Base-by-base conservation (phyloP, 805 yeast species). In the Wickerhamiella shivajii region DNA sequence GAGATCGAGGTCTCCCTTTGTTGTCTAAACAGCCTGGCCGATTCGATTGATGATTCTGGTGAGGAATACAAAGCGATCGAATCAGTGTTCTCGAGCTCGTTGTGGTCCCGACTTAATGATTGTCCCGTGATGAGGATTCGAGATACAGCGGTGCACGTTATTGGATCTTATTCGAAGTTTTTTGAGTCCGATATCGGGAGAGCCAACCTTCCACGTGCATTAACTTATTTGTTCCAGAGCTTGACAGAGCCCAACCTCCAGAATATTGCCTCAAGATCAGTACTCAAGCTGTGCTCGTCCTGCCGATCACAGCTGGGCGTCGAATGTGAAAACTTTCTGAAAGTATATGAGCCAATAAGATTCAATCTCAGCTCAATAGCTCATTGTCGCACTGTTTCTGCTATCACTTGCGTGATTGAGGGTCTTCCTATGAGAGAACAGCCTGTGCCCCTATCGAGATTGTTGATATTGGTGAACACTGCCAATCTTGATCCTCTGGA, bases 1-100 rank as follows among this genome's bases (percentile, higher is more conserved):
- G 69, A 66, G 29, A 52, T 74, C 3, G 93, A 79, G 48, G 65
- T 75, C 1, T 67, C 79, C 0, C 49, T 79, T 31, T 80, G 58
- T 50, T 56, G 78, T 10, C 43, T 79, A 6, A 66, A 60, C 41
- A 63, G 70, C 13, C 58, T 80, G 7, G 64, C 76, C 3, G 69
- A 66, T 10, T 71, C 71, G 39, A 57, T 72, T 24, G 55, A 57
- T 16, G 46, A 45, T 2, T 41, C 47, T 3, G 61, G 56, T 18
- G 52, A 47, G 24, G 56, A 50, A 39, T 51, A 50, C 13, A 42
- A 47, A 5, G 29, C 38, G 2, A 38, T 55, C 10, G 33, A 33
- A 22, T 33, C 39, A 3, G 39, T 58, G 3, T 49, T 59, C 30
- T 45, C 43, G 21, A 44, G 56, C 7, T 22, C 39, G 2, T 41